Conservation (phyloP, 2,329 filamentous ascomycete species). For the Scytalidium sp. region DNA sequence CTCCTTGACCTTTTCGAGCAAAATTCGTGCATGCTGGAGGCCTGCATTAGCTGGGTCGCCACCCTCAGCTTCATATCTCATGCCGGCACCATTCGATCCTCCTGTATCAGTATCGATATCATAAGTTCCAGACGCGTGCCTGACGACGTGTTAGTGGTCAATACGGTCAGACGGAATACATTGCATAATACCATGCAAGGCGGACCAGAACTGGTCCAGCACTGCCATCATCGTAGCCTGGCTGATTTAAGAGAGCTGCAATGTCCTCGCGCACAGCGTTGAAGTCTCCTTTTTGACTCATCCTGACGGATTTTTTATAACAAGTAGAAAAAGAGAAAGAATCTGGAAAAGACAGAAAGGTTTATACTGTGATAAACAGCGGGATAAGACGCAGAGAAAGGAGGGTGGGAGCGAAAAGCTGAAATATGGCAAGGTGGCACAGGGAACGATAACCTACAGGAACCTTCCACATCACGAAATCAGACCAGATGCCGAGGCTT, state of each 20-base stretch:
- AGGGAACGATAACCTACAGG: background rate
- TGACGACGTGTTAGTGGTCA: slow-evolving; percentile 21
- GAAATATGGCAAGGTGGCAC: background rate
- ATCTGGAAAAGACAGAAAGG: background rate
- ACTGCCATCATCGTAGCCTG: slow-evolving; percentile 63
- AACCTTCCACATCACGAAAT: background rate
- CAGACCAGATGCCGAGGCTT: background rate
- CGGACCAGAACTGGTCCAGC: slow-evolving; percentile 62
- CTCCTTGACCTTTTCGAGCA: slow-evolving; percentile 60
- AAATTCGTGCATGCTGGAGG: slow-evolving; percentile 59
- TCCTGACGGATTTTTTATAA: slow-evolving; percentile 6
- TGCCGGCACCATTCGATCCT: slow-evolving; percentile 62
- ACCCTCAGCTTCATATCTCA: slow-evolving; percentile 63
- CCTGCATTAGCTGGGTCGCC: slow-evolving; percentile 64
- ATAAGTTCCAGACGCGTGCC: slow-evolving; percentile 64
- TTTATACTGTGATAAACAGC: too few species aligned
- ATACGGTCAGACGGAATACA: background rate
- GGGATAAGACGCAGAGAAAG: background rate
- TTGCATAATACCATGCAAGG: slow-evolving; percentile 51
- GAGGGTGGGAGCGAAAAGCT: background rate
- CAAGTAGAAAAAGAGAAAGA: background rate
- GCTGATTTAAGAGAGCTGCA: slow-evolving; percentile 50
- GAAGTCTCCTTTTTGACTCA: slow-evolving; percentile 60
- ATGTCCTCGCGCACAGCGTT: slow-evolving; percentile 55
- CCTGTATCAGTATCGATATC: slow-evolving; percentile 56